Conservation (phyloP, 108 stramenopile species). For the Nitzschia sp. region DNA sequence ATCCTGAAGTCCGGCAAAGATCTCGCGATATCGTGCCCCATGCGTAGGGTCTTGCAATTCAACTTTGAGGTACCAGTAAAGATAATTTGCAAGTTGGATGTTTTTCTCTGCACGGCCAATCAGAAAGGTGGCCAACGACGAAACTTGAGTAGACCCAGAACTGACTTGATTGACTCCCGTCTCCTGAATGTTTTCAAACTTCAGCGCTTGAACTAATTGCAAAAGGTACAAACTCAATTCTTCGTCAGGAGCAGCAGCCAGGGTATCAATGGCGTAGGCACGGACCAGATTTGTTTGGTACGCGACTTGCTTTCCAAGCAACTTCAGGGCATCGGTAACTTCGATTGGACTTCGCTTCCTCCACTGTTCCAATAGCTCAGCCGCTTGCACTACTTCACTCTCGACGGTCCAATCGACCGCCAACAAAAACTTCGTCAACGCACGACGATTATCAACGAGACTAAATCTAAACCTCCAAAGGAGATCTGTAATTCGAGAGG, state of each 20-base stretch:
- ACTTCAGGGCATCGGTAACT: conserved; percentile 95
- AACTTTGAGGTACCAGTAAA: conserved; percentile 95
- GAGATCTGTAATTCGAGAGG: conserved; percentile 55
- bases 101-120: conserved; percentile 90
- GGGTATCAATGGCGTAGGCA: conserved; percentile 93
- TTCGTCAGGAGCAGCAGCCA: conserved; percentile 88
- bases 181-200: conserved; percentile 81
- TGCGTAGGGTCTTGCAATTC: conserved; percentile 85
- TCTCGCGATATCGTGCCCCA: conserved; percentile 79
- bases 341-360: conserved; percentile 90
- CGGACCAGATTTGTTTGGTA: conserved; percentile 90
- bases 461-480: conserved; percentile 96
- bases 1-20: conserved; percentile 70
- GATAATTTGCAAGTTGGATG: conserved; percentile 88
- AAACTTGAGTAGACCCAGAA: conserved; percentile 1
- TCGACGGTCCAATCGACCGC: conserved; percentile 96
- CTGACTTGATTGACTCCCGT: conserved; percentile 20
- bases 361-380: conserved; percentile 95
- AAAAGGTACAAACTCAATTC: conserved; percentile 94
- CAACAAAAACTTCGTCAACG: conserved; percentile 93
- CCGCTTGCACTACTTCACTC: conserved; percentile 92
- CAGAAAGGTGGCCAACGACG: conserved; percentile 88
- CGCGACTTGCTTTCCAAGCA: conserved; percentile 92
- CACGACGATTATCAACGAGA: conserved; percentile 91
- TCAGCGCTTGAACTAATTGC: conserved; percentile 97